These are phyloP conservation scores for Phytophthora palmivora DNA, from an alignment of 352 stramenopile genomes.

Conservation along the genomic window DNA sequence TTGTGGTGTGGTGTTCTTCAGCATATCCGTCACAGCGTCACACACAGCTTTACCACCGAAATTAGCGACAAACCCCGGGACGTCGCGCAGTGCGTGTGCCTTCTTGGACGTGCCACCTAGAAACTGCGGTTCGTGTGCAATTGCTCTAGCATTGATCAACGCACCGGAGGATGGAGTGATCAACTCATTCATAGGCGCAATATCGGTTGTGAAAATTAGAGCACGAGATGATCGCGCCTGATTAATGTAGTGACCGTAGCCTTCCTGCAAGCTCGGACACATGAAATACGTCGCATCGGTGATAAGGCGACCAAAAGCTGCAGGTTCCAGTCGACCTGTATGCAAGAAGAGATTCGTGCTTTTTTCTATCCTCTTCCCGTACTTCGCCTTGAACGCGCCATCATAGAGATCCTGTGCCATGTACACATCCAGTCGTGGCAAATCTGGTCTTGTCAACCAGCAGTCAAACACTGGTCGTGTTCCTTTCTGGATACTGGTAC, in stretches of 20 bases:
- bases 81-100: constrained; percentile 37
- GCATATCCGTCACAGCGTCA: constrained; percentile 42
- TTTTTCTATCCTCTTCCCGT: constrained; percentile 28
- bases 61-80: constrained; percentile 50
- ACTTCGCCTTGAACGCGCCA: constrained; percentile 33
- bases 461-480: constrained; percentile 51
- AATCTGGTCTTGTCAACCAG: constrained; percentile 39
- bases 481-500: constrained; percentile 56
- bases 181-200: constrained; percentile 68
- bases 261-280: constrained; percentile 59
- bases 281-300: constrained; percentile 52
- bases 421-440: constrained; percentile 47
- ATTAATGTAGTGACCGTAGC: constrained; percentile 76
- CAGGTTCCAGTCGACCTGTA: constrained; percentile 39
- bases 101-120: constrained; percentile 42
- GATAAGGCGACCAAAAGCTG: constrained; percentile 50
- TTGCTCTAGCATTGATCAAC: constrained; percentile 35
- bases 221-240: constrained; percentile 55
- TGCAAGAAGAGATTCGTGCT: constrained; percentile 43
- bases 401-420: constrained; percentile 46
- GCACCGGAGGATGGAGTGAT: constrained; percentile 51
- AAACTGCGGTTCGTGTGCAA: constrained; percentile 39
- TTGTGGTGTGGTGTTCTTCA: constrained; percentile 37
- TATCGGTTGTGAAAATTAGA: constrained; percentile 60
- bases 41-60: constrained; percentile 53